Evolutionary conservation across 768 basidiomycete species (phyloP).

Genomic region (Naganishia vaughanmartiniae): DNA sequence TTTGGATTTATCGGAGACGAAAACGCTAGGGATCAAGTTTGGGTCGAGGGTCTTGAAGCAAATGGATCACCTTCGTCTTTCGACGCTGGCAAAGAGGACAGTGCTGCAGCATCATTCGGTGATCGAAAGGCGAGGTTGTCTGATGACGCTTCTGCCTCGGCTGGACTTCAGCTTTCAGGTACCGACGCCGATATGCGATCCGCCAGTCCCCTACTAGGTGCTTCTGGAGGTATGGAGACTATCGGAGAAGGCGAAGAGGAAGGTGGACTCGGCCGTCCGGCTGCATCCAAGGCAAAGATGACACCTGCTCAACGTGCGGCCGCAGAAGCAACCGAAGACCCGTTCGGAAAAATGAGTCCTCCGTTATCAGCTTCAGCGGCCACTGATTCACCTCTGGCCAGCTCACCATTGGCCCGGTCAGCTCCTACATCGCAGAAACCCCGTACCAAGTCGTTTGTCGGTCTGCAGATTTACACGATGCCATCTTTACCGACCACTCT

Average conservation of each 20-base stretch:
- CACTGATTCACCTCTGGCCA: constrained; percentile 1
- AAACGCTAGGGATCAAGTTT: constrained; percentile 39
- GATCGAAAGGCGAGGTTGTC: not conserved
- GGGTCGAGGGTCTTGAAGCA: constrained; percentile 45
- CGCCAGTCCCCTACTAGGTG: constrained; percentile 27
- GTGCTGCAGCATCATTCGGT: not conserved
- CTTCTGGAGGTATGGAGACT: constrained; percentile 37
- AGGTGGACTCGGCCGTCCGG: constrained; percentile 3
- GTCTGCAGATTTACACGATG: constrained; percentile 45
- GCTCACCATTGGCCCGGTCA: constrained; percentile 11
- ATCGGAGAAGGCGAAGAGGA: constrained; percentile 44
- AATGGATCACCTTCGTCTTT: constrained; percentile 28
- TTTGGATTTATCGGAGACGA: constrained; percentile 22
- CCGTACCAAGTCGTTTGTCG: constrained; percentile 48
- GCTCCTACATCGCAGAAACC: not conserved
- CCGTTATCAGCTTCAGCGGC: not conserved
- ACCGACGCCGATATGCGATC: not conserved
- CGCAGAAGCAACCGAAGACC: constrained; percentile 24
- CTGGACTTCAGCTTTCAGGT: constrained; percentile 5
- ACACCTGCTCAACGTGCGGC: constrained; percentile 27
- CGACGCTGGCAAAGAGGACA: not conserved
- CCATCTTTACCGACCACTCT: constrained; percentile 31
- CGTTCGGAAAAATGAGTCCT: constrained; percentile 26
- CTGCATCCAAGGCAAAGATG: not conserved
- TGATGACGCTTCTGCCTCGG: not conserved